Conservation (phyloP, 345 rosid genomes). For the Lumnitzera racemosa region DNA sequence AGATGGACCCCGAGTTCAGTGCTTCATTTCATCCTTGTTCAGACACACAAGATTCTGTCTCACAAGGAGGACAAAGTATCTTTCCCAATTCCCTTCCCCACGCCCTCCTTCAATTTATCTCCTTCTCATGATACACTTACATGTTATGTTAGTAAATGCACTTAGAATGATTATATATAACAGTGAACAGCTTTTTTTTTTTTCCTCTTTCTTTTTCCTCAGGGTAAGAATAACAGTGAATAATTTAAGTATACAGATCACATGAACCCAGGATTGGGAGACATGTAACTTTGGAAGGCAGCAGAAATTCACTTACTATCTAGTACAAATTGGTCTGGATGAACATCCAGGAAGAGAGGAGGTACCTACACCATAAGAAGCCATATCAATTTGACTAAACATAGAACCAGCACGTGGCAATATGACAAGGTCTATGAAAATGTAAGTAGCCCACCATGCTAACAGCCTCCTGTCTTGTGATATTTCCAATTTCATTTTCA, state of each 20-base stretch:
- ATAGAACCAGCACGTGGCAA: background rate
- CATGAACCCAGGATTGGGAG: background rate
- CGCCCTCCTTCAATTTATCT: too few relatives aligned
- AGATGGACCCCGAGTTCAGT: too few relatives aligned
- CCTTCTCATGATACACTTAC: too few relatives aligned
- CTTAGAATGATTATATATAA: too few relatives aligned
- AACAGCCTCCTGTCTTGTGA: conserved; percentile 95
- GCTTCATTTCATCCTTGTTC: background rate
- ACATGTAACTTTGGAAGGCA: background rate
- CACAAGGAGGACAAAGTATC: background rate
- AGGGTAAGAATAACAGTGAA: too few relatives aligned
- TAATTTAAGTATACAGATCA: background rate
- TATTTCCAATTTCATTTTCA: conserved; percentile 92
- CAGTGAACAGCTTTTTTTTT: too few relatives aligned
- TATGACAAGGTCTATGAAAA: background rate
- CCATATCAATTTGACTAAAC: background rate
- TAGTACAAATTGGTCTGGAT: conserved; percentile 67
- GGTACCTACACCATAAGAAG: conserved; percentile 49
- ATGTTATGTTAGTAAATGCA: too few relatives aligned
- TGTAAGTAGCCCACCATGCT: conserved; percentile 65
- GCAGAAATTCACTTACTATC: conserved; percentile 56
- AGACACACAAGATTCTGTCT: background rate
- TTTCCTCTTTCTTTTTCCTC: too few relatives aligned
- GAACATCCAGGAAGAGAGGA: conserved; percentile 88
- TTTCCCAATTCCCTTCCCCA: too few relatives aligned